Conservation (phyloP, 139 green algal species). For the Zygnema circumcarinatum region DNA sequence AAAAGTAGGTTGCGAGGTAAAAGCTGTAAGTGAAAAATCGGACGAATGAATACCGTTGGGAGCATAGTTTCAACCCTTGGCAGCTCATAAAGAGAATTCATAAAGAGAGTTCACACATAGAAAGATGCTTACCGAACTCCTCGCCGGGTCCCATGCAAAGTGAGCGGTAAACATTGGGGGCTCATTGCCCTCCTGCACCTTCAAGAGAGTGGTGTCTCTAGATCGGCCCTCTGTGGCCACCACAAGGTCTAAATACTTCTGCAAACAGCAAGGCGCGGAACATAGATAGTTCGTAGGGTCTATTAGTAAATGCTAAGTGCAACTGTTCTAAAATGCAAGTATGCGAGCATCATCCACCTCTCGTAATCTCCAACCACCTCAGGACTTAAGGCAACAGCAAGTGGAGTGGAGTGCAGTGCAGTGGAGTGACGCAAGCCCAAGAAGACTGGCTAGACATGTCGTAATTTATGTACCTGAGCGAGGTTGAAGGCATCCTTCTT, state of each 20-base stretch:
- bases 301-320: neutral
- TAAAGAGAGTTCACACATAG: too few relatives aligned
- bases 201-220: conserved; percentile 26
- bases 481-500: conserved; percentile 50
- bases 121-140: neutral
- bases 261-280: conserved; percentile 13
- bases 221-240: conserved; percentile 47
- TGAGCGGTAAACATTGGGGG: conserved; percentile 61
- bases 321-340: neutral
- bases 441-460: too few relatives aligned
- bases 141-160: conserved; percentile 43
- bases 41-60: too few relatives aligned
- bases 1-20: too few relatives aligned
- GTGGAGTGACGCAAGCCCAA: too few relatives aligned
- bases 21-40: too few relatives aligned
- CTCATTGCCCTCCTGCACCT: conserved; percentile 49
- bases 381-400: conserved; percentile 9
- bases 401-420: too few relatives aligned
- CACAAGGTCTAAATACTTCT: conserved; percentile 53
- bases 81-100: too few relatives aligned
- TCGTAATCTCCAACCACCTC: neutral
- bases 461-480: conserved; percentile 42
- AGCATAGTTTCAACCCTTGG: too few relatives aligned
- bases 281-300: neutral
- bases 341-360: neutral